phyloP scores from a whole-genome alignment of 176 grass and related monocot genomes.

The Themeda triandra region DNA sequence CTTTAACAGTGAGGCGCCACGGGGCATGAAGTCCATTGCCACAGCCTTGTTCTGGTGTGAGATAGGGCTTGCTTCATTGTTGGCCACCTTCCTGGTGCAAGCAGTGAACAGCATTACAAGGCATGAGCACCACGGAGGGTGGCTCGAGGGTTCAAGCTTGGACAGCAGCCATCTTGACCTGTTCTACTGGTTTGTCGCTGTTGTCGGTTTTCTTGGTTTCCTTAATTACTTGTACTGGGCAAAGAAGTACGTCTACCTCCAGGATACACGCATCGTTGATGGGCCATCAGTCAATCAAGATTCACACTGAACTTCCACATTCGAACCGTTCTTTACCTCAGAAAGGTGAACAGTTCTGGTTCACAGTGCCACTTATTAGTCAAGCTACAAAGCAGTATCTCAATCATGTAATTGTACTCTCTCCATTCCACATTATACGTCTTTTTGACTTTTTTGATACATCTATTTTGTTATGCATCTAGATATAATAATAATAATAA shows the following conservation, averaged over 20 bases:
- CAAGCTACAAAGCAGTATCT: not conserved
- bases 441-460: too few species aligned
- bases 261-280: constrained; percentile 3
- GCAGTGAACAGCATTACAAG: constrained; percentile 45
- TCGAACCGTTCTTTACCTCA: not conserved
- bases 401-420: too few species aligned
- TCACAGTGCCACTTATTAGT: not conserved
- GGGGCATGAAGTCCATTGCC: constrained; percentile 58
- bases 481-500: too few species aligned
- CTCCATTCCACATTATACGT: too few species aligned
- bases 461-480: too few species aligned
- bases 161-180: constrained; percentile 59
- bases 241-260: constrained; percentile 49
- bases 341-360: not conserved
- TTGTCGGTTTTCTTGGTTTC: constrained; percentile 40
- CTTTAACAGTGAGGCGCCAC: constrained; percentile 55
- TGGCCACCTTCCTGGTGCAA: constrained; percentile 47
- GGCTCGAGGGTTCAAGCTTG: constrained; percentile 63
- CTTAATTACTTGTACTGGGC: constrained; percentile 62
- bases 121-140: constrained; percentile 27
- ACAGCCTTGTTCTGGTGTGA: constrained; percentile 61
- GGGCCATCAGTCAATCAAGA: not conserved
- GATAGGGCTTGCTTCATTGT: constrained; percentile 37
- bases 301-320: not conserved
- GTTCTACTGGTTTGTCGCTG: constrained; percentile 61